phyloP scores from a whole-genome alignment of 1,139 yeast genomes.

The Protomyces macrosporus region DNA sequence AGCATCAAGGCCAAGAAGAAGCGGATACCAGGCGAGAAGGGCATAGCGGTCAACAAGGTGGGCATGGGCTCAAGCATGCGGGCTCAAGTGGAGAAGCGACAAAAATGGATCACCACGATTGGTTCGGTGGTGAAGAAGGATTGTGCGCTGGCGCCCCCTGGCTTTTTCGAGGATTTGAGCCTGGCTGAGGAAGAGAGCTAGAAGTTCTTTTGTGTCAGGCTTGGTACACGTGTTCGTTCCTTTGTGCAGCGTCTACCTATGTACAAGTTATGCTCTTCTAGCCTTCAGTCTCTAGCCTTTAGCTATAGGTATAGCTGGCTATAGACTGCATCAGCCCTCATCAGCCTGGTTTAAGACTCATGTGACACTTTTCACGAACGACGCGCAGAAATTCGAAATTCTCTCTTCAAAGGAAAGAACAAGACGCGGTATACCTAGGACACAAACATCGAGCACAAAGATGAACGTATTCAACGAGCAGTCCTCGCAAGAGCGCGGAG shows the following conservation, averaged over 20 bases:
- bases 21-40: slow-evolving; percentile 30
- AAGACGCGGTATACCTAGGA: too few relatives aligned
- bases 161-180: neutral
- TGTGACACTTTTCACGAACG: too few relatives aligned
- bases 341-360: too few relatives aligned
- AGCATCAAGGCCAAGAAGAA: slow-evolving; percentile 76
- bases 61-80: slow-evolving; percentile 60
- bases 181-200: neutral
- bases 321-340: too few relatives aligned
- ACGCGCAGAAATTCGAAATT: too few relatives aligned
- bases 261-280: too few relatives aligned
- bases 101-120: slow-evolving; percentile 81
- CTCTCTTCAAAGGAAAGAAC: too few relatives aligned
- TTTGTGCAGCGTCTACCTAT: too few relatives aligned
- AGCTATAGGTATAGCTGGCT: too few relatives aligned
- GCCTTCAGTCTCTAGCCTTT: too few relatives aligned
- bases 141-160: neutral
- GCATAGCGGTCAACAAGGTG: slow-evolving; percentile 19
- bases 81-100: slow-evolving; percentile 75
- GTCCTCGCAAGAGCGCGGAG: slow-evolving; percentile 95
- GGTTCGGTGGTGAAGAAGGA: slow-evolving; percentile 43
- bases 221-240: too few relatives aligned
- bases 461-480: slow-evolving; percentile 74
- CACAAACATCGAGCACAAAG: neutral
- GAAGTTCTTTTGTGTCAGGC: too few relatives aligned